Evolutionary conservation across 164 flowering plant species (phyloP).

Genomic region (Hamamelis virginiana): DNA sequence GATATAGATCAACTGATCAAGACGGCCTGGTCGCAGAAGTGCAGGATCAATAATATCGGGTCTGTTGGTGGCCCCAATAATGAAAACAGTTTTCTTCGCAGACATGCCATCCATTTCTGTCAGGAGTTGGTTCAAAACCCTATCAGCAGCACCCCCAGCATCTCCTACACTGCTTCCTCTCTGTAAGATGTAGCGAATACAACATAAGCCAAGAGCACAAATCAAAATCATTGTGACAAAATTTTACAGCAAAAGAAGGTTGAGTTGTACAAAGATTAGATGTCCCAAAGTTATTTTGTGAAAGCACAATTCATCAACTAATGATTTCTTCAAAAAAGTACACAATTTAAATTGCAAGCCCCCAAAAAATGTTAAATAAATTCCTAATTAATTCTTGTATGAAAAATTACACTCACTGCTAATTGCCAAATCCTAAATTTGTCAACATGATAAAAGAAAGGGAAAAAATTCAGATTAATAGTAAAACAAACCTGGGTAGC

Average conservation of each 20-base stretch:
- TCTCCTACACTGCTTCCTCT: slow-evolving; percentile 89
- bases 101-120: slow-evolving; percentile 95
- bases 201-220: neutral
- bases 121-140: slow-evolving; percentile 82
- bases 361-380: too few relatives aligned
- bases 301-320: too few relatives aligned
- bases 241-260: neutral
- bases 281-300: too few relatives aligned
- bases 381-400: neutral
- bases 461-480: neutral
- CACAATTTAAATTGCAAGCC: too few relatives aligned
- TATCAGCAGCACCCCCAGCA: slow-evolving; percentile 92
- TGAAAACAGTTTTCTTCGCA: slow-evolving; percentile 89
- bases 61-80: slow-evolving; percentile 86
- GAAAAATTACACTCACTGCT: neutral
- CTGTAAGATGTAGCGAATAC: slow-evolving; percentile 27
- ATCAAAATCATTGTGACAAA: neutral
- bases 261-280: too few relatives aligned
- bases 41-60: slow-evolving; percentile 90
- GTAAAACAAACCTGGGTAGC: slow-evolving; percentile 69
- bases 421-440: neutral
- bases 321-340: too few relatives aligned
- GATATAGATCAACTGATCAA: slow-evolving; percentile 84
- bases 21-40: slow-evolving; percentile 82
- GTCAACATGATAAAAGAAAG: neutral